Evolutionary conservation across 225 moss, liverwort and hornwort genomes (phyloP).

Genomic region (Physcomitrium patens): DNA sequence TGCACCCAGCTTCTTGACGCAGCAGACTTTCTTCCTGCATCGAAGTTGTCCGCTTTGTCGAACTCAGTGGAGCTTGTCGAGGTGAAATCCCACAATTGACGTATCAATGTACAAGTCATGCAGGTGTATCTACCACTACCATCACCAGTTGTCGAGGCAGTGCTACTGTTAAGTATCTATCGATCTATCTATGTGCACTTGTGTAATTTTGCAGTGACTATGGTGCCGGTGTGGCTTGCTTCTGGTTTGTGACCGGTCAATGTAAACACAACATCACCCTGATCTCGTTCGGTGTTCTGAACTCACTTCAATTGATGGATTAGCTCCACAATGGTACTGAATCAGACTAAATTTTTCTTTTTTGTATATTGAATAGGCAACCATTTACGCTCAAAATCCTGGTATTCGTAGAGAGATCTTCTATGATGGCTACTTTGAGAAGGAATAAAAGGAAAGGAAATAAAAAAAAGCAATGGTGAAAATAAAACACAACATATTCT

Average conservation of each 20-base stretch:
- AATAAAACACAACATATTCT: no score
- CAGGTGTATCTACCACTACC: conserved; percentile 8
- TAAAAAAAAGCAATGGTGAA: no score
- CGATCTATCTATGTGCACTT: conserved; percentile 5
- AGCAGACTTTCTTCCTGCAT: conserved; percentile 56
- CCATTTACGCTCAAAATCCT: no score
- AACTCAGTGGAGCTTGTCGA: conserved; percentile 55
- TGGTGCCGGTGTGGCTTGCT: not conserved
- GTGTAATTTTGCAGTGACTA: not conserved
- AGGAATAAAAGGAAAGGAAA: no score
- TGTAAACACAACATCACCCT: no score
- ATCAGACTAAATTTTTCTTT: no score
- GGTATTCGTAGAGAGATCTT: no score
- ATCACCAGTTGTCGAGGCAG: not conserved
- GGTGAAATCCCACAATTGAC: conserved; percentile 42
- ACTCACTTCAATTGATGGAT: no score
- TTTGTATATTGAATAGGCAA: no score
- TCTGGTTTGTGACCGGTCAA: not conserved
- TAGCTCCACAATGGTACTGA: no score
- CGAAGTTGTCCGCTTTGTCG: conserved; percentile 45
- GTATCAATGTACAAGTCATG: not conserved
- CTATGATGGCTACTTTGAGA: no score
- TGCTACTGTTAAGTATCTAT: not conserved
- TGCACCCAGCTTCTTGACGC: conserved; percentile 62
- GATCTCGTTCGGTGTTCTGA: no score